Evolutionary conservation across 352 stramenopile species (phyloP).

Genomic region (Phytopythium aichiense): DNA sequence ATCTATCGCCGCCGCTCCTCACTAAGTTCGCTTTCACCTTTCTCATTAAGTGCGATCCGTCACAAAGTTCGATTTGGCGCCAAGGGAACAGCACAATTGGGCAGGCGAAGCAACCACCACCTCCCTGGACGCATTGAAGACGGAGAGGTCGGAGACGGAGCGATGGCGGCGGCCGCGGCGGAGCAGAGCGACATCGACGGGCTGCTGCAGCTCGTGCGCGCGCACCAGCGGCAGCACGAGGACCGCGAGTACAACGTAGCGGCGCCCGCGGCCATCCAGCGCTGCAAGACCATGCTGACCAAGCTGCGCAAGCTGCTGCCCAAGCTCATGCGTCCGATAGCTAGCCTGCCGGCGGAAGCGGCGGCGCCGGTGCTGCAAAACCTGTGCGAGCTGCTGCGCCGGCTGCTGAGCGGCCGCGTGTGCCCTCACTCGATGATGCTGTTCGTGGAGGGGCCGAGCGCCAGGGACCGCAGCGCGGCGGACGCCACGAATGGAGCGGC

Average conservation of each 20-base stretch:
- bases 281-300: constrained; percentile 63
- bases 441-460: constrained; percentile 35
- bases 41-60: neutral
- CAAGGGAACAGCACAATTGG: neutral
- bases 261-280: constrained; percentile 28
- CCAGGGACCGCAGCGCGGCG: neutral
- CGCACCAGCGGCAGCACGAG: constrained; percentile 44
- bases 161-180: constrained; percentile 14
- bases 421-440: constrained; percentile 62
- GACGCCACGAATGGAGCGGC: neutral
- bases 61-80: neutral
- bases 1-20: neutral
- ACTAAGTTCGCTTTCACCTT: constrained; percentile 1
- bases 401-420: constrained; percentile 35
- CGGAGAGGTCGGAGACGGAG: neutral
- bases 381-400: constrained; percentile 48
- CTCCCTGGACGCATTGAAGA: constrained; percentile 7
- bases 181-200: constrained; percentile 52
- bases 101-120: neutral
- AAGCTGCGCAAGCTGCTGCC: constrained; percentile 67
- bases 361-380: constrained; percentile 40
- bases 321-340: constrained; percentile 58
- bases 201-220: constrained; percentile 35
- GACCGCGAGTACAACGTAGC: constrained; percentile 34
- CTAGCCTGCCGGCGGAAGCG: constrained; percentile 21